Conservation (phyloP, 2,329 filamentous ascomycete genomes). For the Pyricularia pennisetigena region DNA sequence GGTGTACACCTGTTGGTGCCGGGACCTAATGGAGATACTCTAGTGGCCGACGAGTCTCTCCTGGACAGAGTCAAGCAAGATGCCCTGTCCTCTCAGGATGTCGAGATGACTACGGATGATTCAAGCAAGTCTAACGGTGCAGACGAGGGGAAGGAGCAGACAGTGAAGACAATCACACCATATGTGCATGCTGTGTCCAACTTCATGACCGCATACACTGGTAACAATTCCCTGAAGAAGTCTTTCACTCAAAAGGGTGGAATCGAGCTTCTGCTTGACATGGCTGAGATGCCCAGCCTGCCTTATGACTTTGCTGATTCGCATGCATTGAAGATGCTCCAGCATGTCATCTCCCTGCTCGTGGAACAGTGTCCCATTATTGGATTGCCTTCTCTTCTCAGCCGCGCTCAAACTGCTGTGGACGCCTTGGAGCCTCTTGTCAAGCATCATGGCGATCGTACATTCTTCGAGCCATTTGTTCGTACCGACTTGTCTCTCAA, state of each 20-base stretch:
- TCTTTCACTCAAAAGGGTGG: conserved; percentile 72
- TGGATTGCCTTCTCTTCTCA: conserved; percentile 71
- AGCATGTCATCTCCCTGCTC: conserved; percentile 65
- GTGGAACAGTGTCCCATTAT: conserved; percentile 74
- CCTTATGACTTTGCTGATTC: conserved; percentile 62
- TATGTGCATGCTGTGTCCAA: conserved; percentile 69
- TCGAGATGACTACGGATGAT: not conserved
- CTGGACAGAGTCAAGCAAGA: not conserved
- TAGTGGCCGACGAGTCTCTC: not conserved
- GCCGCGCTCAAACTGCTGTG: conserved; percentile 61
- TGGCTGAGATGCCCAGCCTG: conserved; percentile 73
- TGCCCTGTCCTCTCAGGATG: not conserved
- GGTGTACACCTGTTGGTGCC: conserved; percentile 57
- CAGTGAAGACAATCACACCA: conserved; percentile 38
- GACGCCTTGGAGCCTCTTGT: conserved; percentile 59
- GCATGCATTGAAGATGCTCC: conserved; percentile 58
- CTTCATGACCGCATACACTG: conserved; percentile 67
- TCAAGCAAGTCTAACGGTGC: conserved; percentile 9
- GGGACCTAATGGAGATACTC: not conserved
- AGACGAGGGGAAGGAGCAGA: conserved; percentile 10
- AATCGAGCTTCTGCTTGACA: conserved; percentile 73
- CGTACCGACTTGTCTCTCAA: conserved; percentile 22
- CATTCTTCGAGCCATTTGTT: conserved; percentile 66
- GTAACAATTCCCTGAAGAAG: conserved; percentile 61
- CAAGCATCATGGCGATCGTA: conserved; percentile 34